These are phyloP conservation scores for Pogostemon cablin DNA, from an alignment of 257 asterid species.

Conservation along the genomic window DNA sequence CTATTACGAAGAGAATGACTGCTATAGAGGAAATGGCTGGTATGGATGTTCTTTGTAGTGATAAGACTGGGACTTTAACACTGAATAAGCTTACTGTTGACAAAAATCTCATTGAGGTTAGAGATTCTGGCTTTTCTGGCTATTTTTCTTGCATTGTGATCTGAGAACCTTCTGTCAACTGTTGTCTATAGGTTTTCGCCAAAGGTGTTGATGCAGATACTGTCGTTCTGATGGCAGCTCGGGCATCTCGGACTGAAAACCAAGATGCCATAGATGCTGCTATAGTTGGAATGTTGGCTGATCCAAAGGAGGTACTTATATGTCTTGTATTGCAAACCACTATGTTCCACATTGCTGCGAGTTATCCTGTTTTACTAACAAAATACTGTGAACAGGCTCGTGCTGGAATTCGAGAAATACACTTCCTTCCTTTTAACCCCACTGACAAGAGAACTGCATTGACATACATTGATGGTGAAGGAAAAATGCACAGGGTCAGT, in stretches of 20 bases:
- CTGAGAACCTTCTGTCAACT: conserved; percentile 8
- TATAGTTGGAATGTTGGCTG: conserved; percentile 95
- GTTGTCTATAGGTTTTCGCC: conserved; percentile 64
- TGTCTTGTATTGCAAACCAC: neutral
- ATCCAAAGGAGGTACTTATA: conserved; percentile 84
- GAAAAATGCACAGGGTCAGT: conserved; percentile 97
- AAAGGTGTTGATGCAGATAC: conserved; percentile 89
- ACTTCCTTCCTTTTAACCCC: conserved; percentile 96
- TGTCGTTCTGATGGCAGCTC: conserved; percentile 97
- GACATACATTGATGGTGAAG: conserved; percentile 80
- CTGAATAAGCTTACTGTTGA: conserved; percentile 96
- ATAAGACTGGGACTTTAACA: conserved; percentile 93
- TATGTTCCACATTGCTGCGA: conserved; percentile 7
- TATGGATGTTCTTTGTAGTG: conserved; percentile 99
- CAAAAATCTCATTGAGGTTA: conserved; percentile 91
- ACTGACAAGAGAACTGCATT: conserved; percentile 94
- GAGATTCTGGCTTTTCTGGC: conserved; percentile 13
- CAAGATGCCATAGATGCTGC: conserved; percentile 98
- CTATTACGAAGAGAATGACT: conserved; percentile 98
- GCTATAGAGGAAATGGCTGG: conserved; percentile 99
- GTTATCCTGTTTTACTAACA: conserved; percentile 7
- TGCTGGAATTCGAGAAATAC: conserved; percentile 90
- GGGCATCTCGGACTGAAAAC: conserved; percentile 93
- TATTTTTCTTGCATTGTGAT: conserved; percentile 1
- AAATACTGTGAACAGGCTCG: conserved; percentile 67